phyloP scores from a whole-genome alignment of 2,329 filamentous ascomycete species.

The Nakataea oryzae region DNA sequence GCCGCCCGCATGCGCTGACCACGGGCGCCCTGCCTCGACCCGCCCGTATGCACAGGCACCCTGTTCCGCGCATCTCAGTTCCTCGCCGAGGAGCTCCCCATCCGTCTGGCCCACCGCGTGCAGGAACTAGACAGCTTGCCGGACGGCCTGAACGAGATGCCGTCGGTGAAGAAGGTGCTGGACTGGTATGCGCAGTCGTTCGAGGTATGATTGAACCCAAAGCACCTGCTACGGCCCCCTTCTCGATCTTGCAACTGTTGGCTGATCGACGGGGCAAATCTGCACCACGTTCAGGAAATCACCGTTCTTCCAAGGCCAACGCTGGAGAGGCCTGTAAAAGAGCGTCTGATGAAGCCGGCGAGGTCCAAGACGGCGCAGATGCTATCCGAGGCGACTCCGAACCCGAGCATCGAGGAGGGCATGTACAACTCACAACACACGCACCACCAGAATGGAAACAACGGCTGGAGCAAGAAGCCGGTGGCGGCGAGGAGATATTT shows the following conservation, averaged over 20 bases:
- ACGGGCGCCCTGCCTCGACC: slow-evolving; percentile 1
- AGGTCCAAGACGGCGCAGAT: slow-evolving; percentile 54
- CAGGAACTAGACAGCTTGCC: slow-evolving; percentile 87
- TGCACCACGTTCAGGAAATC: slow-evolving; percentile 58
- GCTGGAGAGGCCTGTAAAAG: slow-evolving; percentile 64
- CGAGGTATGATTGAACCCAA: slow-evolving; percentile 52
- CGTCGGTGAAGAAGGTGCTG: slow-evolving; percentile 85
- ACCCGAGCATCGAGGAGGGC: slow-evolving; percentile 78
- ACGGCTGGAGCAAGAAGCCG: slow-evolving; percentile 29
- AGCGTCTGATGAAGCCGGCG: slow-evolving; percentile 63
- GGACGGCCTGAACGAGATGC: slow-evolving; percentile 96
- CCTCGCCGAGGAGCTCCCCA: slow-evolving; percentile 94
- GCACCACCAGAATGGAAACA: slow-evolving; percentile 32
- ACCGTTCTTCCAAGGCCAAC: slow-evolving; percentile 72
- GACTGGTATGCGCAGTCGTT: slow-evolving; percentile 99
- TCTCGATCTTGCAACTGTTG: neutral
- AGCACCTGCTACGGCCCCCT: neutral
- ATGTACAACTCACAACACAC: slow-evolving; percentile 58
- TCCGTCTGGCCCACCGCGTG: slow-evolving; percentile 90
- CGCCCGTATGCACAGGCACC: slow-evolving; percentile 50
- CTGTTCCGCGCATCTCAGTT: slow-evolving; percentile 97
- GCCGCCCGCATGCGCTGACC: slow-evolving; percentile 2
- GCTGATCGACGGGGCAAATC: neutral
- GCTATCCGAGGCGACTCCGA: slow-evolving; percentile 74
- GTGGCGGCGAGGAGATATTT: slow-evolving; percentile 67